Evolutionary conservation across 345 rosid species (phyloP), one percentile per base, ranked within the genome.

Genomic region (Gossypium turneri): DNA sequence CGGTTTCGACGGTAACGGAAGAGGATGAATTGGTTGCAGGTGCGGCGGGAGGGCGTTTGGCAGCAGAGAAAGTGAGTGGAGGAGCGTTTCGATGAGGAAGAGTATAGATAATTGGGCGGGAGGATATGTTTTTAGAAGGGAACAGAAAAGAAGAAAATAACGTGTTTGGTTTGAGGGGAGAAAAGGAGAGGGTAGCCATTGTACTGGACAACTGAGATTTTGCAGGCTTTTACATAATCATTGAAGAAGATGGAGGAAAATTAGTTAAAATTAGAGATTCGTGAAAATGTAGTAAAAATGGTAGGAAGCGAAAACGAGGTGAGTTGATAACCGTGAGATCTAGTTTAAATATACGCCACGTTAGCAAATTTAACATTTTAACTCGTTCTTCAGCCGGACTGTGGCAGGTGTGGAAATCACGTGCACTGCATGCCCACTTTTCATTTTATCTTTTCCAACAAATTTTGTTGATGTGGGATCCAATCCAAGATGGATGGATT

Each of bases 1-100:
- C 51, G 57, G 34, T 45, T 34, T 64, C 72, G 43, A 64, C 72
- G 59, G 76, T 77, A 0, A 77, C 73, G 1, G 80, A 77, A 41
- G 75, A 7, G 34, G 75, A 2, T 15, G 52, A 2, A 38, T 43
- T 58, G 27, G 45, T 12, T 8, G 20, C 41, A 1, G 70, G 51
- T 13, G 77, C 9, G 41, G 72, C 48, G 51, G 62, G 53, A 66
- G 52, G 51, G 11, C 51, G 62, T 6, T 51, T 61, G 27, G 67
- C 57, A 41, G 74, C 53, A 17, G 55, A 59, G 61, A 73, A 48
- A 29, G 62, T 38, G 63, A 76, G 51, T 17, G 53, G 24, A 34
- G 25, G 75, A 12, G 70, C 8, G 53, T 52, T 50, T 2, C 74
- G 72, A 13, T 3, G 29, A 22, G 19, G 16, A 16, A 12, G 3